Percentiles rank a stretch among this genome's conserved stretches.
These are phyloP conservation scores for Trichoderma sp. DNA, from an alignment of 2,329 filamentous ascomycete genomes.

Conservation along the genomic window DNA sequence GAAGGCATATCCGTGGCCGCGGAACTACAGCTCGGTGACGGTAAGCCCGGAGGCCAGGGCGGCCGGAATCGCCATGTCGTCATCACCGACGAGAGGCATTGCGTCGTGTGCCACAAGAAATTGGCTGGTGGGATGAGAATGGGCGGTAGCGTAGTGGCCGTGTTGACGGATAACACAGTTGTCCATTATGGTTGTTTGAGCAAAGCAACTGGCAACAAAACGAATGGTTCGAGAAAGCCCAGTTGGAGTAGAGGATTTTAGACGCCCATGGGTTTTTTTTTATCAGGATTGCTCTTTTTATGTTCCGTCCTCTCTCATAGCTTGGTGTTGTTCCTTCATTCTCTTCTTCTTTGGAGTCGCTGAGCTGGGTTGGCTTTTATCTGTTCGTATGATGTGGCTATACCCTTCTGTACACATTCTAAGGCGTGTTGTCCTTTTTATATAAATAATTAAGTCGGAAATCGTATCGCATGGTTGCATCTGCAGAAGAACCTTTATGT, in stretches of 20 bases:
- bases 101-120: slow-evolving; percentile 89
- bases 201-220: slow-evolving; percentile 47
- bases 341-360: slow-evolving; percentile 24
- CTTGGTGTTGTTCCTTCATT: not conserved
- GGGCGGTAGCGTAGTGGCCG: slow-evolving; percentile 87
- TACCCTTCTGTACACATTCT: slow-evolving; percentile 32
- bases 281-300: not conserved
- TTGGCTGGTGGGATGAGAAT: slow-evolving; percentile 83
- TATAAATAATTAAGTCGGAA: not conserved
- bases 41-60: slow-evolving; percentile 54
- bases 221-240: slow-evolving; percentile 40
- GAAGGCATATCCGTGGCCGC: slow-evolving; percentile 79
- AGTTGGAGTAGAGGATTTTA: slow-evolving; percentile 47
- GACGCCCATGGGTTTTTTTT: slow-evolving; percentile 23
- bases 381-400: slow-evolving; percentile 36
- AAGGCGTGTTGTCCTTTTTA: slow-evolving; percentile 11
- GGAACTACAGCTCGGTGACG: slow-evolving; percentile 72
- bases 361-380: slow-evolving; percentile 33
- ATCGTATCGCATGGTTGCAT: slow-evolving; percentile 6
- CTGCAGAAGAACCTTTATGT: not conserved
- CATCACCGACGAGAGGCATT: slow-evolving; percentile 85
- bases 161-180: slow-evolving; percentile 80
- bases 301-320: slow-evolving; percentile 10
- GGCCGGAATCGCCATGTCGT: slow-evolving; percentile 70
- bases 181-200: slow-evolving; percentile 81